A percentile compares a stretch with the other conserved stretches of the same genome.
phyloP scores from a whole-genome alignment of 176 grass and related monocot genomes.

The Aegilops speltoides region DNA sequence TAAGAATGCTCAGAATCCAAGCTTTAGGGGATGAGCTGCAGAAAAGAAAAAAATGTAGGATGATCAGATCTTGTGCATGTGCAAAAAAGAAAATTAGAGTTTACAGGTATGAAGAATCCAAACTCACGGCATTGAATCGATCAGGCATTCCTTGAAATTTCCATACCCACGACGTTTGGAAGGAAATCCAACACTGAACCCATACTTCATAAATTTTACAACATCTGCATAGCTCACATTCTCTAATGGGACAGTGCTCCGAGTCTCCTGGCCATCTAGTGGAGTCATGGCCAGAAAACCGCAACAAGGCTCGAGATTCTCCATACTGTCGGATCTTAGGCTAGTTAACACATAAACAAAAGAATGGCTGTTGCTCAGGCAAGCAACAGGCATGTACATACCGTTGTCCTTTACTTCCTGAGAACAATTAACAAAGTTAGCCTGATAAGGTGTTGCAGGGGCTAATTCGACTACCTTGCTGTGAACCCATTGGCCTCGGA shows the following conservation, averaged over 20 bases:
- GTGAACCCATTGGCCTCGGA: too few relatives aligned
- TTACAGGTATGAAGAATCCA: neutral
- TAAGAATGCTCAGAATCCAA: too few relatives aligned
- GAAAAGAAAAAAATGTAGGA: too few relatives aligned
- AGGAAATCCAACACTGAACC: too few relatives aligned
- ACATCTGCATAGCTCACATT: too few relatives aligned
- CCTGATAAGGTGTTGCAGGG: neutral
- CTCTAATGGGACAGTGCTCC: too few relatives aligned
- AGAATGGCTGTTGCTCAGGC: neutral
- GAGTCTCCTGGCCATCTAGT: too few relatives aligned
- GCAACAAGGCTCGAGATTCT: conserved; percentile 18
- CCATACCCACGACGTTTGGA: neutral
- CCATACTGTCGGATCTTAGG: neutral
- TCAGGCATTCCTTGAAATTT: neutral
- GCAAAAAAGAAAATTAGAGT: too few relatives aligned
- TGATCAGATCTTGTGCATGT: too few relatives aligned
- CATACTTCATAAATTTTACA: too few relatives aligned
- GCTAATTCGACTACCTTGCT: neutral
- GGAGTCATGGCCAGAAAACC: conserved; percentile 11
- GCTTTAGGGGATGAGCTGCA: too few relatives aligned
- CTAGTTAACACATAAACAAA: conserved; percentile 22
- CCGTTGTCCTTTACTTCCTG: neutral
- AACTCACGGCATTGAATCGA: neutral
- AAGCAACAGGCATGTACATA: conserved; percentile 3
- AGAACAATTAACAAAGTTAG: neutral